Percentiles rank a stretch among this genome's conserved stretches.
These are phyloP conservation scores for Calonectria hongkongensis DNA, from an alignment of 2,329 filamentous ascomycete genomes.

Conservation along the genomic window DNA sequence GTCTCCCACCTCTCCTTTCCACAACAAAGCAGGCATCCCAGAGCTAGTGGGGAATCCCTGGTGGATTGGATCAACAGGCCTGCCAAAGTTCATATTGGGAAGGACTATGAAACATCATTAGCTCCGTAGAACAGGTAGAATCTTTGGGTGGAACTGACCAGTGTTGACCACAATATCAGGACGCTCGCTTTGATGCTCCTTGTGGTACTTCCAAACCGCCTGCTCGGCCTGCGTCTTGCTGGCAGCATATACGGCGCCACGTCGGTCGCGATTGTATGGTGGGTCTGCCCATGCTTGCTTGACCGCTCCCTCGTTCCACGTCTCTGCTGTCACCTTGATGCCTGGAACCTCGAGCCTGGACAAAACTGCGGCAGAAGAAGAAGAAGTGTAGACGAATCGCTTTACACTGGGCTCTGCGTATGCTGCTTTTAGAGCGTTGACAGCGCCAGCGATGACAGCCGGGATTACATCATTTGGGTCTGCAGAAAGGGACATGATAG, in stretches of 20 bases:
- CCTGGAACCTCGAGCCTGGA: neutral
- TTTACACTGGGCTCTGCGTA: conserved; percentile 59
- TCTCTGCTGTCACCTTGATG: conserved; percentile 41
- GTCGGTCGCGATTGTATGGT: conserved; percentile 57
- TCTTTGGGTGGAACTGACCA: neutral
- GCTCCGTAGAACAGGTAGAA: accelerated
- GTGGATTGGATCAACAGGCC: conserved; percentile 41
- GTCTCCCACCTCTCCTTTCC: conserved; percentile 40
- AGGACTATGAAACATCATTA: conserved; percentile 45
- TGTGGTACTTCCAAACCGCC: conserved; percentile 61
- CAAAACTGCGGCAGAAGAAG: conserved; percentile 32
- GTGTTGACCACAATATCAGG: conserved; percentile 55
- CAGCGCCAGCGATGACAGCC: conserved; percentile 53
- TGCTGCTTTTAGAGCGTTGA: conserved; percentile 60
- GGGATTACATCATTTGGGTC: conserved; percentile 65
- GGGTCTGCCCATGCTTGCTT: conserved; percentile 60
- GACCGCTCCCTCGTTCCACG: conserved; percentile 60
- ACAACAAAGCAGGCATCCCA: conserved; percentile 46
- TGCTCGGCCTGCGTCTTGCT: conserved; percentile 62
- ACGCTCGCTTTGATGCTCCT: conserved; percentile 48
- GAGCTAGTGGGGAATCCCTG: conserved; percentile 53
- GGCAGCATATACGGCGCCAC: conserved; percentile 58
- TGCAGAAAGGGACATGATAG: conserved; percentile 56
- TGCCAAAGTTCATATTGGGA: conserved; percentile 55
- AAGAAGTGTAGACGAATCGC: conserved; percentile 59